Evolutionary conservation across 345 rosid genomes (phyloP).

Genomic region (Geranium brycei): DNA sequence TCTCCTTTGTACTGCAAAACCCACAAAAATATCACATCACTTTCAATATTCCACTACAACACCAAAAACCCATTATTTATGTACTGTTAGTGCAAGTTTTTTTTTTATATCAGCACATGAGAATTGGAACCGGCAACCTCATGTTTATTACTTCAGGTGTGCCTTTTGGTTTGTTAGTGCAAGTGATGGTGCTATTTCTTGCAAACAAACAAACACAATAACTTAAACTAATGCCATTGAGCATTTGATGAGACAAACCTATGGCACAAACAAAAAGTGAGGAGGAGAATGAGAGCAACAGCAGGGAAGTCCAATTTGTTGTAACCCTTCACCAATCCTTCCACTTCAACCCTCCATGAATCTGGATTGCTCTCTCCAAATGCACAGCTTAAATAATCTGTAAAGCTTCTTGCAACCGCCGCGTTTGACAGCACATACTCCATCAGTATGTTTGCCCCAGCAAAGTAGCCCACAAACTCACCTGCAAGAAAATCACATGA

Average conservation of each 20-base stretch:
- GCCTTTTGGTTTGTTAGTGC: no score
- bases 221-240: neutral
- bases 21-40: constrained; percentile 11
- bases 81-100: neutral
- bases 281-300: constrained; percentile 69
- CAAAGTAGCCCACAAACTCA: constrained; percentile 81
- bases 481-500: constrained; percentile 24
- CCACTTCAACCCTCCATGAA: constrained; percentile 63
- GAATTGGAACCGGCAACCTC: no score
- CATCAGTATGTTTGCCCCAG: constrained; percentile 76
- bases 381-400: constrained; percentile 60
- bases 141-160: no score
- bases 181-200: no score
- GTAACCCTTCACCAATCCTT: constrained; percentile 47
- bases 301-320: constrained; percentile 74
- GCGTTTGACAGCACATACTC: constrained; percentile 95
- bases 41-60: constrained; percentile 15
- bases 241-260: constrained; percentile 26
- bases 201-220: neutral
- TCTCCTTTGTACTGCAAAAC: constrained; percentile 75
- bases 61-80: constrained; percentile 3
- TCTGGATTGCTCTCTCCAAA: constrained; percentile 41
- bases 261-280: constrained; percentile 72
- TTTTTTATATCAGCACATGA: neutral
- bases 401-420: constrained; percentile 79